Evolutionary conservation across 2,329 filamentous ascomycete species (phyloP).

Genomic region (Nemania bipapillata): DNA sequence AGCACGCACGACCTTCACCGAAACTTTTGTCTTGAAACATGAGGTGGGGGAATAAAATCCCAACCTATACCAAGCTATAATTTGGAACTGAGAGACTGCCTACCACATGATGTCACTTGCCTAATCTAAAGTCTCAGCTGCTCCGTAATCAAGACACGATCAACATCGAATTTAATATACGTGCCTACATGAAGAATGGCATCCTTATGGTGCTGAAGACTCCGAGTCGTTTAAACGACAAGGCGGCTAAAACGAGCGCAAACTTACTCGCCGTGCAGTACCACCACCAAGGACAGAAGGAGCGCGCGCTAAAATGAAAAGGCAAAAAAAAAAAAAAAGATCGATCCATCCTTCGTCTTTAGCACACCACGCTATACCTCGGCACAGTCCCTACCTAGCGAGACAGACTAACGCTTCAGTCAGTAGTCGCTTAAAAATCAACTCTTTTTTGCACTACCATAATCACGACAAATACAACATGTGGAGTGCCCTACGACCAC

Average conservation of each 20-base stretch:
- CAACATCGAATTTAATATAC: not conserved
- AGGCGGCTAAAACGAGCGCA: conserved; percentile 22
- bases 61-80: not conserved
- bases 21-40: not conserved
- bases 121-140: not conserved
- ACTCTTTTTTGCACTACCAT: not conserved
- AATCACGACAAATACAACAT: conserved; percentile 5
- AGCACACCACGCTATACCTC: too few species aligned
- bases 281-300: not conserved
- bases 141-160: not conserved
- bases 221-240: conserved; percentile 3
- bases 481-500: not conserved
- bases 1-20: not conserved
- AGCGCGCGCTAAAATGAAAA: conserved; percentile 13
- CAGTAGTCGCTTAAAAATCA: conserved; percentile 23
- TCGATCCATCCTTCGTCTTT: too few species aligned
- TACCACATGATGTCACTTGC: not conserved
- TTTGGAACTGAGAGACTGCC: not conserved
- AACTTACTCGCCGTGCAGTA: not conserved
- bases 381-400: not conserved
- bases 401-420: not conserved
- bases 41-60: not conserved
- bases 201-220: not conserved
- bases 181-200: not conserved
- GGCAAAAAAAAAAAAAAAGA: too few species aligned